Base-by-base conservation (phyloP, 768 basidiomycete genomes). In the Phylloporus scabripes region DNA sequence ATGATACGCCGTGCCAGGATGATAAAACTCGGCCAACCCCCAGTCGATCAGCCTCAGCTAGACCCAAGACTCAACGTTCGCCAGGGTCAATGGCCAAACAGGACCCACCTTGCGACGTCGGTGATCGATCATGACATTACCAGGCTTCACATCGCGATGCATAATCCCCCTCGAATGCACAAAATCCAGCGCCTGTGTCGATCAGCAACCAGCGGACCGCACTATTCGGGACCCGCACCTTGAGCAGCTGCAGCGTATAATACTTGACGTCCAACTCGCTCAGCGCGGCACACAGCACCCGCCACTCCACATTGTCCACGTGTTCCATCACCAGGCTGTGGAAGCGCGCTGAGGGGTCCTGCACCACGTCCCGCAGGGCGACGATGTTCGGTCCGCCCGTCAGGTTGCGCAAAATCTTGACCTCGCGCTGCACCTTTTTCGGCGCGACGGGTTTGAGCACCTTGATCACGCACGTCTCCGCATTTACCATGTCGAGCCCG, bases 1-100 rank as follows among this genome's bases (percentile, higher is more conserved):
- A 60, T 86, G 84, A 67, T 85, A 85, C 31, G 83, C 77, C 40
- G 78, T 81, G 41, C 75, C 75, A 2, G 83, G 79, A 57, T 85
- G 82, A 62, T 86, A 87, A 64, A 87, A 87, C 61, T 87, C 85
- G 31, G 83, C 85, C 47, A 87, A 65, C 29, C 85, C 85, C 85
- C 85, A 87, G 66, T 87, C 85, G 53, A 86, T 87, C 50, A 87
- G 63, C 21, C 75, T 69, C 42, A 79, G 60, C 78, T 79, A 53
- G 24, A 52, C 26, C 26, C 4, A 29, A 29, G 10, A 10, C n/a
- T 18, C 26, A 15, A 21, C 33, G n/a, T 6, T 1, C 10, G 20
- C n/a, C 28, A 14, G n/a, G n/a, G n/a, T 7, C 39, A 14, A 37
- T 33, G 48, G 4, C 11, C 23, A 26, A 10, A 8, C n/a, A 4